Conservation (phyloP, 2,329 filamentous ascomycete species). For the Cercospora sojina region DNA sequence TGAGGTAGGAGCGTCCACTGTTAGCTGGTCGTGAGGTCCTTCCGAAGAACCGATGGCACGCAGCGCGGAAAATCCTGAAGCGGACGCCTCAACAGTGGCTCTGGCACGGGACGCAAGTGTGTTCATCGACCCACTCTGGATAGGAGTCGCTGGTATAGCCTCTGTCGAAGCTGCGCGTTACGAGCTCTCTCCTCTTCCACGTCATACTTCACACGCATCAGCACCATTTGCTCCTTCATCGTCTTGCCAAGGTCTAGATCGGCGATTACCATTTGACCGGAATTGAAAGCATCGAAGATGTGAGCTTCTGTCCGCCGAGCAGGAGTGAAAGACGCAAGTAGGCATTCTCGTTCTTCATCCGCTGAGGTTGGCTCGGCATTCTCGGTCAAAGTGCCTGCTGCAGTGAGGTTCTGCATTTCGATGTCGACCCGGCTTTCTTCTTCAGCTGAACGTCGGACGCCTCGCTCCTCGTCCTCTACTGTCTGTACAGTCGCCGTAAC, state of each 20-base stretch:
- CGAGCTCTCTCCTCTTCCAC: neutral
- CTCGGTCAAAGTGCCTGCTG: constrained; percentile 19
- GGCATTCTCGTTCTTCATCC: constrained; percentile 20
- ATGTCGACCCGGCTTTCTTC: constrained; percentile 40
- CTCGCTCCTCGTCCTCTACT: constrained; percentile 60
- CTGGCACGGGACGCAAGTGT: neutral
- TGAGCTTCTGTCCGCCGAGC: constrained; percentile 34
- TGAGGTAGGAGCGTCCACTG: neutral
- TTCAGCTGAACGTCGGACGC: constrained; percentile 46
- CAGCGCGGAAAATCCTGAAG: neutral
- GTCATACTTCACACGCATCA: neutral
- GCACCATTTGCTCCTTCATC: constrained; percentile 43
- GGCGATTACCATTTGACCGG: constrained; percentile 49
- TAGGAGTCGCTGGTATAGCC: neutral
- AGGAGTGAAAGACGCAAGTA: constrained; percentile 21
- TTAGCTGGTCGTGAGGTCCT: neutral
- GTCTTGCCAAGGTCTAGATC: constrained; percentile 46
- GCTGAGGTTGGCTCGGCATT: constrained; percentile 16
- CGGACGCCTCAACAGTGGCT: neutral
- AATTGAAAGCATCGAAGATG: constrained; percentile 48
- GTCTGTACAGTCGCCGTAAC: constrained; percentile 46
- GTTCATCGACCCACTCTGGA: neutral
- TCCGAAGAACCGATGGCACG: neutral
- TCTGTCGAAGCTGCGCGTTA: neutral
- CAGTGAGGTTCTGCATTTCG: constrained; percentile 42